These are phyloP conservation scores for Alternaria arborescens DNA, from an alignment of 2,329 filamentous ascomycete species.

Conservation along the genomic window DNA sequence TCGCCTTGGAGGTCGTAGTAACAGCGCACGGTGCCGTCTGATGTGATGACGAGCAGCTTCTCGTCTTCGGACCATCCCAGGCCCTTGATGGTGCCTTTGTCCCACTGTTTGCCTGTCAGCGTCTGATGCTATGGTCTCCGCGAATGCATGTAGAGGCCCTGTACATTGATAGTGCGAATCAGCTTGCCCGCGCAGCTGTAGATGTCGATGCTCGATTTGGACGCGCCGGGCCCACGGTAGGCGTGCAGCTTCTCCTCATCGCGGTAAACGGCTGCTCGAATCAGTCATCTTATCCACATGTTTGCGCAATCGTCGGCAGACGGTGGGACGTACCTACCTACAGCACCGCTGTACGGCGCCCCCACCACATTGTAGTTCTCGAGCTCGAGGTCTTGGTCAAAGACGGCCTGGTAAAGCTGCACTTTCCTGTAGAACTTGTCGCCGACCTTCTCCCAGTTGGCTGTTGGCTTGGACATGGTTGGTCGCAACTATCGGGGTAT, in stretches of 20 bases:
- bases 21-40: slow-evolving; percentile 89
- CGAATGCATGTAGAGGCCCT: slow-evolving; percentile 20
- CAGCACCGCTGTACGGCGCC: slow-evolving; percentile 90
- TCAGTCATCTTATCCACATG: slow-evolving; percentile 33
- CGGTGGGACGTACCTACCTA: slow-evolving; percentile 68
- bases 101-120: slow-evolving; percentile 68
- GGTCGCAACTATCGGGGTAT: slow-evolving; percentile 21
- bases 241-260: slow-evolving; percentile 86
- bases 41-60: slow-evolving; percentile 84
- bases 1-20: slow-evolving; percentile 93
- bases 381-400: slow-evolving; percentile 91
- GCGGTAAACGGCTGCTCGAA: slow-evolving; percentile 78
- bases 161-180: slow-evolving; percentile 76
- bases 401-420: slow-evolving; percentile 90
- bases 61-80: slow-evolving; percentile 98
- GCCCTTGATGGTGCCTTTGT: slow-evolving; percentile 84
- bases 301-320: slow-evolving; percentile 9
- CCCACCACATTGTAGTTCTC: slow-evolving; percentile 93
- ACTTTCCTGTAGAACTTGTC: slow-evolving; percentile 95
- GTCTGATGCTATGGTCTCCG: slow-evolving; percentile 2
- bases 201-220: slow-evolving; percentile 88
- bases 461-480: slow-evolving; percentile 69
- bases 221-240: slow-evolving; percentile 74
- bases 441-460: slow-evolving; percentile 93
- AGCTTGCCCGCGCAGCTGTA: slow-evolving; percentile 93